Base-by-base conservation (phyloP, 352 stramenopile species). In the Globisporangium alternatum region DNA sequence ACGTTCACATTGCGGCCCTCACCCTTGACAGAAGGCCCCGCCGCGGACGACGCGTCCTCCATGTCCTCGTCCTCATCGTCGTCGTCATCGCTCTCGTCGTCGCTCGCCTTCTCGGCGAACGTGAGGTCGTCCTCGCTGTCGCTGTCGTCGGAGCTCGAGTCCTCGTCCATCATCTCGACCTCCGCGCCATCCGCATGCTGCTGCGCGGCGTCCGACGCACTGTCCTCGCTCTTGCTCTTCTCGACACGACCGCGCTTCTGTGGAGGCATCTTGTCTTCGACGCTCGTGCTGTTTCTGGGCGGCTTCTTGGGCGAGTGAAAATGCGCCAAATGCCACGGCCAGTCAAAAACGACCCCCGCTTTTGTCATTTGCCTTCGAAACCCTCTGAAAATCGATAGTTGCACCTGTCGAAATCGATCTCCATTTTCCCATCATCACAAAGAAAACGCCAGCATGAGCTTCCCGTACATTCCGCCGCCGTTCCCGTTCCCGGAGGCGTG, bases 401-500 rank as follows among this genome's bases (percentile, higher is more conserved):
- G 7, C 48, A 37, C 25, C 49, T 56, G 31, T 56, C 1, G 19
- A 17, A 56, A 22, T 22, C 3, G 15, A 56, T 41, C 19, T 54
- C 19, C 21, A 60, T 49, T 35, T 30, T 22, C n/a, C 35, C 7
- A 65, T 21, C 45, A 47, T 5, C 19, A 21, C 13, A 45, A 37
- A 12, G 48, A 43, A n/a, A 56, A 8, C n/a, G n/a, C 22, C 7
- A 55, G 22, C 37, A 78, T 77, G 72, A 69, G 69, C 48, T 49
- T 63, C 43, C 25, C 10, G 48, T 83, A 78, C 62, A 84, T 92
- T 56, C 86, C 80, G 54, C 86, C 86, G 64, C 86, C 86, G 64
- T 95, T 83, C 71, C 86, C 86, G 66, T 91, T 95, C 65, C 82
- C 81, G 19, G 77, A 90, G 59, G 72, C 65, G 41, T 95, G 86